Evolutionary conservation across 345 rosid genomes (phyloP), one percentile per base, ranked within the genome.

Genomic region (Luvunga scandens): DNA sequence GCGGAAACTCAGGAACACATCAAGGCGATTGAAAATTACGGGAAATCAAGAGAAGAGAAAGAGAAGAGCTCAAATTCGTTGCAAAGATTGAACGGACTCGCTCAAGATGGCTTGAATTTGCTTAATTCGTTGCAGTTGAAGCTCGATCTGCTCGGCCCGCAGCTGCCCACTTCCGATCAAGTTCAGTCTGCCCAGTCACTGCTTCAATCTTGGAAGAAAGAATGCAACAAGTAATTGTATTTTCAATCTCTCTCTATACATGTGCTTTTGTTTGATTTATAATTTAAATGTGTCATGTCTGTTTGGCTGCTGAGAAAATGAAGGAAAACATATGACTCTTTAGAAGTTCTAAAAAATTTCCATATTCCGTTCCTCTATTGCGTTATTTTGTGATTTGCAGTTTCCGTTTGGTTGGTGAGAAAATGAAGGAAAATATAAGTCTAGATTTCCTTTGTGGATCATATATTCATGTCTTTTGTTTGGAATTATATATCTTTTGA

Each of bases 131-230:
- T 93, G 72, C 92, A 87, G 66, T 93, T 90, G 81, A 88, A 89
- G 78, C 87, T 95, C 2, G 98, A 95, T 87, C 96, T 93, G 42
- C 94, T 93, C 6, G 88, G 97, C 0, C 97, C 98, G 0, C 98
- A 95, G 84, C 90, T 95, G 31, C 95, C 94, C 30, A 79, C 90
- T 55, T 81, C 83, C 28, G 90, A 90, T 14, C 89, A 87, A 78
- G 84, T 86, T 16, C 85, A 88, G 38, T 88, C 94, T 8, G 88
- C 97, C 18, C 88, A 86, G 71, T 67, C 84, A 0, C 30, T 95
- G 65, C 97, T 93, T 18, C 88, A 91, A 50, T 86, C 96, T 0
- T 95, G 99, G 98, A 89, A 85, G 75, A 86, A 56, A 45, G 87
- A 87, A 76, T 83, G 65, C 79, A 92, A 89, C 10, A 86, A 82